Percentiles rank a stretch among this genome's conserved stretches.
Conservation (phyloP, 2,329 filamentous ascomycete genomes). For the Dryadomyces quercivorus region DNA sequence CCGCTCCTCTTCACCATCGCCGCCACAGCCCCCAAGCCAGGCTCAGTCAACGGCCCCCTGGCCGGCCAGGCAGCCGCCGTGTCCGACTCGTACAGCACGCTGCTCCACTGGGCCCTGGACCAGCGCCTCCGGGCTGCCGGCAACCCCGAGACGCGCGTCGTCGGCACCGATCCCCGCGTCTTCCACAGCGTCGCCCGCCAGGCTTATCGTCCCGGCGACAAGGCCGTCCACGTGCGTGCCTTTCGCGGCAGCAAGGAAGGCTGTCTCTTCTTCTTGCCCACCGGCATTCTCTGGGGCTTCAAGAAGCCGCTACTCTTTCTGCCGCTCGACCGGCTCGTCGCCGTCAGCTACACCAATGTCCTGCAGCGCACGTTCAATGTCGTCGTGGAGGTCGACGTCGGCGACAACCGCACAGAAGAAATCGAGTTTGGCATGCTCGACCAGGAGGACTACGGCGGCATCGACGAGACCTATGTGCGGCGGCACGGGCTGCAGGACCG, state of each 20-base stretch:
- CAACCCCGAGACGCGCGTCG: conserved; percentile 30
- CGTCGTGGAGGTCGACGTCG: conserved; percentile 44
- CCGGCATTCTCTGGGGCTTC: conserved; percentile 57
- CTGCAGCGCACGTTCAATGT: conserved; percentile 59
- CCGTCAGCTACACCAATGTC: conserved; percentile 56
- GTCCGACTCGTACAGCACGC: conserved; percentile 43
- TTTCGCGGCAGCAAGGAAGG: conserved; percentile 59
- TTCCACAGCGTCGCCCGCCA: conserved; percentile 47
- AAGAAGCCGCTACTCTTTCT: conserved; percentile 58
- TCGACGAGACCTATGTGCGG: conserved; percentile 50
- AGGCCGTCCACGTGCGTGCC: conserved; percentile 52
- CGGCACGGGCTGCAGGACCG: conserved; percentile 50
- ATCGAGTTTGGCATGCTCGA: conserved; percentile 59
- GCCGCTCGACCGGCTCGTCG: conserved; percentile 45
- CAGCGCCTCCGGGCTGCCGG: conserved; percentile 34
- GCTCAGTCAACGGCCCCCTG: conserved; percentile 39
- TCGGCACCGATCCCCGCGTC: conserved; percentile 38
- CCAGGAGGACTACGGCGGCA: conserved; percentile 53
- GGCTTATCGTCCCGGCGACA: conserved; percentile 46
- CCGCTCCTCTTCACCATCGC: conserved; percentile 54
- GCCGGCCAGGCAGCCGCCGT: conserved; percentile 37
- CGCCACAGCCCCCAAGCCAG: conserved; percentile 46
- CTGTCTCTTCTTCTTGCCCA: conserved; percentile 54
- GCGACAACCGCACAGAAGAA: conserved; percentile 40
- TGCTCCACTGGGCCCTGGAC: conserved; percentile 50